Base-by-base conservation (phyloP, 1,139 yeast genomes). In the Lizanozyma gosingica region DNA sequence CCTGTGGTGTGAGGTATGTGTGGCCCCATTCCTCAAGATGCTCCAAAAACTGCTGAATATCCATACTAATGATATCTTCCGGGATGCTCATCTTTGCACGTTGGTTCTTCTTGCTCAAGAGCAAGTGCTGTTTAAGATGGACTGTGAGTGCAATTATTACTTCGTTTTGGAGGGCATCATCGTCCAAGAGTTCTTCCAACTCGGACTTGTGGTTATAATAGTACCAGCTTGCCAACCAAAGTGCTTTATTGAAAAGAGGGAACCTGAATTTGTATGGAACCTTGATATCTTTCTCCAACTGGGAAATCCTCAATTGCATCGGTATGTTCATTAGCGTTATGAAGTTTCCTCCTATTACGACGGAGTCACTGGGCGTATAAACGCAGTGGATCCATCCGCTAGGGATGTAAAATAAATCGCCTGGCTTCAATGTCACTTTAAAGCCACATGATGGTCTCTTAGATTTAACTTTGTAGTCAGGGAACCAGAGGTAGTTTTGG, bases 371-470 rank as follows among this genome's bases (percentile, higher is more conserved):
- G 0, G 95, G 94, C 0, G 96, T 87, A 52, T 79, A 78, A 0
- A 88, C 97, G 0, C 94, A 82, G 59, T 88, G 97, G 40, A 88
- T 87, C 94, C 95, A 88, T 0, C 96, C 96, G 40, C 94, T 79
- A 2, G 97, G 96, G 14, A 88, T 82, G 14, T 87, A 67, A 58
- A 88, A 71, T 18, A 87, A 71, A 55, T 88, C 96, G 0, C 95
- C 95, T 1, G 76, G 69, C 0, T 54, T 48, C 17, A 88, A 60
- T 11, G 76, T 74, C n/a, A 84, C 80, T 42, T 78, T 76, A 41
- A 83, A 67, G 3, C 95, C 90, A 17, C 63, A 62, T 4, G 53
- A 44, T 1, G 74, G 18, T 14, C 3, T 29, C 38, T 29, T 33
- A 17, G 27, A 17, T 32, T 18, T 37, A 29, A 2, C 49, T 36